phyloP scores from a whole-genome alignment of 73 alveolate species.

The Tetrahymena thermophila region DNA sequence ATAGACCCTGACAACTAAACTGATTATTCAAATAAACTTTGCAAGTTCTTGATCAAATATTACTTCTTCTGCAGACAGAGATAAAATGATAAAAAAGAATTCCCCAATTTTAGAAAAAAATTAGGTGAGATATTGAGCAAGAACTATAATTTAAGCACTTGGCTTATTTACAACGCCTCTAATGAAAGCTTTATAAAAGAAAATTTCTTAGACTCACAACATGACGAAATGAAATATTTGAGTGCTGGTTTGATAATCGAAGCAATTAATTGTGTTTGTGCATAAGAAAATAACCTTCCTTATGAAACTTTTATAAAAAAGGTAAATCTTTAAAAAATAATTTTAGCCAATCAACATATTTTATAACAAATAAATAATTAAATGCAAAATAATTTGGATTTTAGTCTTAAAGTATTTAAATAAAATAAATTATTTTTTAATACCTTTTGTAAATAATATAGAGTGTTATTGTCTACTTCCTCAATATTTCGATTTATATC shows the following conservation, averaged over 20 bases:
- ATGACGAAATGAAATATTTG: not conserved
- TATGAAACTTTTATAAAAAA: slow-evolving; percentile 17
- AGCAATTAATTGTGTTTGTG: not conserved
- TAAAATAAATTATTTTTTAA: not conserved
- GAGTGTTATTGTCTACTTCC: not conserved
- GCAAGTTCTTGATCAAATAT: not conserved
- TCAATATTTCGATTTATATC: not conserved
- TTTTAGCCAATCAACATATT: too few relatives aligned
- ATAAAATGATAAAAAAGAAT: not conserved
- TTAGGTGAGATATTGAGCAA: not conserved
- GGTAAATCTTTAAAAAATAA: not conserved
- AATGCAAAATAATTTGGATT: too few relatives aligned
- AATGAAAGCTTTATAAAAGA: not conserved
- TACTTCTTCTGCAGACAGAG: not conserved
- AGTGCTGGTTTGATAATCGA: not conserved
- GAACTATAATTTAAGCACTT: not conserved
- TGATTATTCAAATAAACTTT: not conserved
- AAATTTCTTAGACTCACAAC: not conserved
- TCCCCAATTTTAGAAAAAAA: not conserved
- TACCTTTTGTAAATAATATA: not conserved
- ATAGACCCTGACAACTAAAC: not conserved
- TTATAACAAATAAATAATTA: too few relatives aligned
- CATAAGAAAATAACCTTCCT: not conserved
- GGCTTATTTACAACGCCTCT: not conserved
- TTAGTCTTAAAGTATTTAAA: too few relatives aligned